Evolutionary conservation across 2,329 filamentous ascomycete genomes (phyloP).

Genomic region (Talaromyces sp.): DNA sequence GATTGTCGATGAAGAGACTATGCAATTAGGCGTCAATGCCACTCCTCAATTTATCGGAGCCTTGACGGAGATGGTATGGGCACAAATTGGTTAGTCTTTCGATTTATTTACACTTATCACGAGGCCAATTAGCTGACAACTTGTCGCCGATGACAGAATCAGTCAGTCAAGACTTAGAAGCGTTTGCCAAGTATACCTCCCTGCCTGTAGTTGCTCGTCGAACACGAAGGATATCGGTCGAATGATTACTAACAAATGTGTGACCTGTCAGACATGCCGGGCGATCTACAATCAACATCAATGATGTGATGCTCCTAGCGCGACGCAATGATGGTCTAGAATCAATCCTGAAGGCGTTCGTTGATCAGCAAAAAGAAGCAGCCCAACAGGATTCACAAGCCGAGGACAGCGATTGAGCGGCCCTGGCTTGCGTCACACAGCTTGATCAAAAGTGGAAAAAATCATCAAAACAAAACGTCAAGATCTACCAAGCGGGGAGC

Average conservation of each 20-base stretch:
- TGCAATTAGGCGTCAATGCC: conserved; percentile 72
- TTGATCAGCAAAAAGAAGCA: conserved; percentile 26
- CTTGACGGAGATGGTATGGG: conserved; percentile 81
- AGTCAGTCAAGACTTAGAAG: conserved; percentile 59
- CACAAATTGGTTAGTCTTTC: conserved; percentile 66
- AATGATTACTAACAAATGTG: conserved; percentile 11
- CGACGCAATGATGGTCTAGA: conserved; percentile 83
- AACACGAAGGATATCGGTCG: not conserved
- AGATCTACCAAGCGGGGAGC: not conserved
- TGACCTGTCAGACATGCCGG: conserved; percentile 68
- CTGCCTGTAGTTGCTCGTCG: not conserved
- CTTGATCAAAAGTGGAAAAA: not conserved
- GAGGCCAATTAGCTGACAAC: conserved; percentile 15
- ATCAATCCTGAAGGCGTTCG: conserved; percentile 57
- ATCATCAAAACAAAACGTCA: not conserved
- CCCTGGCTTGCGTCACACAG: not conserved
- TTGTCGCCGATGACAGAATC: conserved; percentile 41
- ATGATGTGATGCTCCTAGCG: conserved; percentile 83
- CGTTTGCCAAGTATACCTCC: conserved; percentile 54
- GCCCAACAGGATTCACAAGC: conserved; percentile 6
- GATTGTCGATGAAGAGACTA: conserved; percentile 80
- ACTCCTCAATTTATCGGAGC: conserved; percentile 88
- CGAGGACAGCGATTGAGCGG: conserved; percentile 14
- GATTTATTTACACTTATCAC: not conserved
- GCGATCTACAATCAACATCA: conserved; percentile 71